Conservation (phyloP, 2,329 filamentous ascomycete species). For the Neofusicoccum umdonicola region DNA sequence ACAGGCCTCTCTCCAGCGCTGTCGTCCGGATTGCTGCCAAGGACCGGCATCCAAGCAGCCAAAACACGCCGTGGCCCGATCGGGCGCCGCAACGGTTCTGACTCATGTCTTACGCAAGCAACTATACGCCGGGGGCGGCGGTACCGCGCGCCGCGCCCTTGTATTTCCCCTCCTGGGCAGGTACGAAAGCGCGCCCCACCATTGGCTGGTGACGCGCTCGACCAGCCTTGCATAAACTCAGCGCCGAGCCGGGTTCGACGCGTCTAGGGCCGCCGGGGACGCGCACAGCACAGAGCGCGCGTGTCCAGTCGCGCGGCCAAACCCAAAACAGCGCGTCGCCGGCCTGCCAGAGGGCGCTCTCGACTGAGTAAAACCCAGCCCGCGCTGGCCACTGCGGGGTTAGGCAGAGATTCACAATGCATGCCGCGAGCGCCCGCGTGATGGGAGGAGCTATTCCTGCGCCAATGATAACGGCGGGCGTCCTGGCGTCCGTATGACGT, state of each 20-base stretch:
- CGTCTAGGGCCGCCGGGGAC: neutral
- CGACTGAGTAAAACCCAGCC: too few relatives aligned
- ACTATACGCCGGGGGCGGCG: neutral
- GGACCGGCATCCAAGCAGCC: neutral
- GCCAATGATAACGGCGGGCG: neutral
- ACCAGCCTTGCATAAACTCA: constrained; percentile 12
- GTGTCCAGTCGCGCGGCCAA: neutral
- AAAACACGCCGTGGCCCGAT: too few relatives aligned
- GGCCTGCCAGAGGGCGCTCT: neutral
- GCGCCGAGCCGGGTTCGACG: neutral
- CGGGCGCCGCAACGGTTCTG: neutral
- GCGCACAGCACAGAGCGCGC: neutral
- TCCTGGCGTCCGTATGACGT: neutral
- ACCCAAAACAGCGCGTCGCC: neutral
- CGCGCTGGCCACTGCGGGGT: neutral
- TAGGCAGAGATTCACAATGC: neutral
- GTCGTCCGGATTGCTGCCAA: neutral
- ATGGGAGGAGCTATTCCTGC: neutral
- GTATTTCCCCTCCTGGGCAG: constrained; percentile 1
- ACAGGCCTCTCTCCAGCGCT: too few relatives aligned
- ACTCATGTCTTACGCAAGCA: neutral
- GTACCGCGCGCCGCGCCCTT: neutral
- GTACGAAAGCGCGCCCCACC: constrained; percentile 7
- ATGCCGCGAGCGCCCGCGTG: neutral
- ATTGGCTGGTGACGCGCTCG: constrained; percentile 9